Conservation (phyloP, 2,329 filamentous ascomycete genomes). For the Aspergillus udagawae region DNA sequence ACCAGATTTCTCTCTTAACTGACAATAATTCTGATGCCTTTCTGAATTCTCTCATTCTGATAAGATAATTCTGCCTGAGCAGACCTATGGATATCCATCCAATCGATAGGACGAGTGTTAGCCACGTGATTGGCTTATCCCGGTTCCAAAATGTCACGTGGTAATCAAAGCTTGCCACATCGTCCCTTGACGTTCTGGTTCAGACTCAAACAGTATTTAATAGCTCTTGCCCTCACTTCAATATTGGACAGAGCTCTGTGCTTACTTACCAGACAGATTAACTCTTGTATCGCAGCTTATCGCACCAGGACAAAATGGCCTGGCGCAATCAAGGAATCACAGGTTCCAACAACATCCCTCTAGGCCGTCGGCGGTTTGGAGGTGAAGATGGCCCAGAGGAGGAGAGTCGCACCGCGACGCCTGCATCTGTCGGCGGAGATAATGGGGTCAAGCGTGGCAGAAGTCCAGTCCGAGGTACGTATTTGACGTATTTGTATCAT, state of each 20-base stretch:
- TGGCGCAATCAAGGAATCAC: slow-evolving; percentile 79
- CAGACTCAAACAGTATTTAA: neutral
- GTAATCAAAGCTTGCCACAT: slow-evolving; percentile 9
- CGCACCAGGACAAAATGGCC: slow-evolving; percentile 46
- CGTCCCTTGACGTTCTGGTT: neutral
- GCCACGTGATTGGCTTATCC: neutral
- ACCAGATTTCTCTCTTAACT: neutral
- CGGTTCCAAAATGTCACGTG: slow-evolving; percentile 5
- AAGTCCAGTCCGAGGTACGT: slow-evolving; percentile 77
- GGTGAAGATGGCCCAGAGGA: slow-evolving; percentile 55
- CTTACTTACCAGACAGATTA: slow-evolving; percentile 5
- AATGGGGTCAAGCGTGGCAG: slow-evolving; percentile 75
- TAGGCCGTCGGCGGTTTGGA: slow-evolving; percentile 79
- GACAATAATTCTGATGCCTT: neutral
- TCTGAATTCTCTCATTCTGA: neutral
- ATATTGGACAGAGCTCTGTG: slow-evolving; percentile 1
- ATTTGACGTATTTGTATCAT: neutral
- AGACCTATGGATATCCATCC: neutral
- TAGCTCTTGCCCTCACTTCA: neutral
- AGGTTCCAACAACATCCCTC: slow-evolving; percentile 94
- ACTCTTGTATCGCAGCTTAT: neutral
- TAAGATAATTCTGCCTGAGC: neutral
- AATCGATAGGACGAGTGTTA: neutral
- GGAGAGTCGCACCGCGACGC: slow-evolving; percentile 43
- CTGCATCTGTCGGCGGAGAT: slow-evolving; percentile 46